Percentiles rank a stretch among this genome's conserved stretches.
Evolutionary conservation across 1,284 basidiomycete genomes (phyloP).

Genomic region (Cerioporus squamosus): DNA sequence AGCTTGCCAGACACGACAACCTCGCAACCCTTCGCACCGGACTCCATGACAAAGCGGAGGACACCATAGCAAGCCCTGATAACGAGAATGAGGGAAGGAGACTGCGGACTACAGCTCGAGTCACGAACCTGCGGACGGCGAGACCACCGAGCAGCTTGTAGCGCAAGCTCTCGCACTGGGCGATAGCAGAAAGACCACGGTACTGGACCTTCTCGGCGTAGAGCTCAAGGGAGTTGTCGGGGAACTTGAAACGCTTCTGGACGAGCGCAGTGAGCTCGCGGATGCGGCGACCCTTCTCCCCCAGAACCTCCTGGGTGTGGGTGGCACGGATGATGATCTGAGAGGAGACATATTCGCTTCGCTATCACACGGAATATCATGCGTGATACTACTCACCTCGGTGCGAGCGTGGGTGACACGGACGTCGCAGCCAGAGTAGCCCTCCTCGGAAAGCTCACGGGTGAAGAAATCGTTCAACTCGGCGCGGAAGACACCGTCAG

Average conservation of each 20-base stretch:
- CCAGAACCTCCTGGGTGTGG: constrained; percentile 99
- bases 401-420: constrained; percentile 99
- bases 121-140: constrained; percentile 90
- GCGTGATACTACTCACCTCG: constrained; percentile 59
- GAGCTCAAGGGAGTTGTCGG: constrained; percentile 97
- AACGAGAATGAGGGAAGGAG: not conserved
- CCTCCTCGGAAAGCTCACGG: constrained; percentile 98
- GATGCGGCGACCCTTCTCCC: constrained; percentile 99
- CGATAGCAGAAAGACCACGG: constrained; percentile 98
- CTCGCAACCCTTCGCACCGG: constrained; percentile 99
- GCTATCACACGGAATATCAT: not conserved
- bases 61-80: constrained; percentile 98
- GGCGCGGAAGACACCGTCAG: constrained; percentile 98
- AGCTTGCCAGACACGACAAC: constrained; percentile 99
- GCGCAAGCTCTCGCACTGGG: constrained; percentile 97
- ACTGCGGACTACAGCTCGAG: not conserved
- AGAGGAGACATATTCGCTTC: not conserved
- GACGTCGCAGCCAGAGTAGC: constrained; percentile 99
- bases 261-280: constrained; percentile 98
- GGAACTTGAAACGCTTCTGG: constrained; percentile 99
- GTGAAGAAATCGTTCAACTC: constrained; percentile 99
- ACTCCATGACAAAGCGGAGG: constrained; percentile 99
- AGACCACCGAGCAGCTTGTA: constrained; percentile 99
- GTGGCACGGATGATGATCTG: constrained; percentile 99
- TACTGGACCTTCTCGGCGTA: constrained; percentile 99